Evolutionary conservation across 805 yeast genomes (phyloP), one percentile per base, ranked within the genome.

Genomic region (Lachancea quebecensis): DNA sequence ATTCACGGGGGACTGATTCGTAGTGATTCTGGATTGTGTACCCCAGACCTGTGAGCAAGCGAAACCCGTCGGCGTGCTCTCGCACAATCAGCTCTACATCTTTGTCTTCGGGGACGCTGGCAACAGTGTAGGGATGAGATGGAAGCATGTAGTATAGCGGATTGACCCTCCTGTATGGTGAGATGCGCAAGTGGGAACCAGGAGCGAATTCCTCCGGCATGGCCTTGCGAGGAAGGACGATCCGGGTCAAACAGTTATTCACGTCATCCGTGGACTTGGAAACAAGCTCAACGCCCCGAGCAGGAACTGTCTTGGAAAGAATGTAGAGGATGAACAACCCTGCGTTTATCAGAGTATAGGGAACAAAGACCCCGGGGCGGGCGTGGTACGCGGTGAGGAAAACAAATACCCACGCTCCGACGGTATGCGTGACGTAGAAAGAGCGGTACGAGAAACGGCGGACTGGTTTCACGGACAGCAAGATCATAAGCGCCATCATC

Each of bases 61-160:
- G 47, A 42, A 69, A 72, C 2, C 57, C 52, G n/a, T 34, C 35
- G 25, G 51, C 46, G 31, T 56, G 54, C 39, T 68, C 70, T 41
- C 70, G 71, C 27, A 79, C 63, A 11, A 81, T 62, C 46, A 81
- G 60, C 36, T 68, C 71, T 2, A 77, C 57, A 12, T 59, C 47
- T 2, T 59, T 49, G 37, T 74, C 77, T 1, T 60, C 63, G 0
- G 73, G 64, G 1, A 65, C 41, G 1, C 79, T 71, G 0, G 79
- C 76, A 10, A 82, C 67, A 0, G 89, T 79, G 54, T 71, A 84
- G 2, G 91, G 90, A 57, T 83, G 90, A 2, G 83, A 68, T 7
- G 91, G 80, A 4, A 68, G 58, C 2, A 81, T 21, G 74, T 78
- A 73, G 42, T 61, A 69, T 44, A 71, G 58, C 2, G 70, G 70